Evolutionary conservation across 352 stramenopile genomes (phyloP), one percentile per base, ranked within the genome.

Genomic region (Globisporangium camurandrum): DNA sequence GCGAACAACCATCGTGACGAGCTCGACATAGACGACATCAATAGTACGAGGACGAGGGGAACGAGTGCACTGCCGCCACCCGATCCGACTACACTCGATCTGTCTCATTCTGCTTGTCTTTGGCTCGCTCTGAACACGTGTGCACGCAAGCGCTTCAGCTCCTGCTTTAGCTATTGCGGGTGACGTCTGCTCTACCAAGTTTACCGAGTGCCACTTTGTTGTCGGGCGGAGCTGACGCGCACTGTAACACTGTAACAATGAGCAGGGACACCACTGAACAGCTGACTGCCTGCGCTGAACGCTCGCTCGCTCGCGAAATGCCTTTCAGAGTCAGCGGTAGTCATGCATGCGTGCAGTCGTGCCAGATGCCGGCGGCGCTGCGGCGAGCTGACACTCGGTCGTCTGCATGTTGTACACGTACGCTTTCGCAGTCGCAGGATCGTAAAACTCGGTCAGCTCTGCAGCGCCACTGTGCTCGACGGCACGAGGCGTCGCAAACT

Each of bases 381-480:
- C 51, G 22, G 57, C 66, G 34, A 62, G 55, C 19, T 67, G 59
- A 37, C 69, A 81, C 59, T 84, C 72, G 28, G 69, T 63, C n/a
- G 72, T 82, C 49, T 75, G 49, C 17, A 62, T 42, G 27, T 82
- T 67, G 51, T 66, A 81, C 26, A 58, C 66, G 46, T 81, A 84
- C 50, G 65, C 52, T 27, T 67, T 73, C 30, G 63, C 62, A 7
- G 60, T 75, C 26, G 46, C 48, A 0, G 57, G 57, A 56, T 84
- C 72, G 46, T 78, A 69, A 39, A 68, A 81, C 51, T 58, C 49
- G 41, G 51, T 45, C 50, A 49, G 46, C 12, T 42, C 54, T 5
- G 46, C 54, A 0, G 59, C 57, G 2, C 34, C n/a, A n/a, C n/a
- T n/a, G n/a, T n/a, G n/a, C 16, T 57, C 58, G 16, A 23, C 37